These are phyloP conservation scores for Yamadazyma dendronema DNA, from an alignment of 1,139 yeast species.

Conservation along the genomic window DNA sequence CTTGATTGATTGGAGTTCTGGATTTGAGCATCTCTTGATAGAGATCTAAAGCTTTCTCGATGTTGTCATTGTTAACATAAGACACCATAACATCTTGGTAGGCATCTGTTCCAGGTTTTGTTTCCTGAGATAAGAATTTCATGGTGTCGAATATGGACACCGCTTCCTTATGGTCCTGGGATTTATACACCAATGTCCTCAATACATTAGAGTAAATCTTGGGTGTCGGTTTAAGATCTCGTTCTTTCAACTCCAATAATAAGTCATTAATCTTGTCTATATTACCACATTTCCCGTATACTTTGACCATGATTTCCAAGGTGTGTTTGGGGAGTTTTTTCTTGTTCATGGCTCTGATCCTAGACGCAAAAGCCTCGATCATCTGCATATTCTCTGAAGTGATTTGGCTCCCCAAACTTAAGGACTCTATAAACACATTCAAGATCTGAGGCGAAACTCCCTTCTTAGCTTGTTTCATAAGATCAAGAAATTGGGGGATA, in stretches of 20 bases:
- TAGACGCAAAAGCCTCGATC: conserved; percentile 25
- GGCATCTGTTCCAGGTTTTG: conserved; percentile 65
- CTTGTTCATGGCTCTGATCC: conserved; percentile 18
- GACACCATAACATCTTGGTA: conserved; percentile 72
- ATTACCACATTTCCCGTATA: conserved; percentile 37
- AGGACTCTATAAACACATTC: conserved; percentile 44
- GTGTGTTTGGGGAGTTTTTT: conserved; percentile 23
- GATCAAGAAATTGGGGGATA: conserved; percentile 30
- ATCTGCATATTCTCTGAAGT: conserved; percentile 20
- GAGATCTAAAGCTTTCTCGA: conserved; percentile 74
- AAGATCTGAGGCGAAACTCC: conserved; percentile 34
- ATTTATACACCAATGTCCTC: conserved; percentile 60
- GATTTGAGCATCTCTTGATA: conserved; percentile 62
- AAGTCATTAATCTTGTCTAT: conserved; percentile 32
- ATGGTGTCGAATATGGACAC: conserved; percentile 76
- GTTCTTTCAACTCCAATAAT: conserved; percentile 48
- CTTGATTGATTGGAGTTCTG: conserved; percentile 32
- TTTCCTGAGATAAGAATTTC: conserved; percentile 68
- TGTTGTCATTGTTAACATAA: conserved; percentile 57
- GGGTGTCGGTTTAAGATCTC: conserved; percentile 54
- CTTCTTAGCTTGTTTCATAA: conserved; percentile 36
- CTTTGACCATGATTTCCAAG: conserved; percentile 37
- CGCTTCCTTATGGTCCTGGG: conserved; percentile 59
- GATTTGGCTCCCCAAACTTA: conserved; percentile 27
- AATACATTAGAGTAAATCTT: conserved; percentile 62